phyloP scores from a whole-genome alignment of 768 basidiomycete genomes.

The Psilocybe azurescens region DNA sequence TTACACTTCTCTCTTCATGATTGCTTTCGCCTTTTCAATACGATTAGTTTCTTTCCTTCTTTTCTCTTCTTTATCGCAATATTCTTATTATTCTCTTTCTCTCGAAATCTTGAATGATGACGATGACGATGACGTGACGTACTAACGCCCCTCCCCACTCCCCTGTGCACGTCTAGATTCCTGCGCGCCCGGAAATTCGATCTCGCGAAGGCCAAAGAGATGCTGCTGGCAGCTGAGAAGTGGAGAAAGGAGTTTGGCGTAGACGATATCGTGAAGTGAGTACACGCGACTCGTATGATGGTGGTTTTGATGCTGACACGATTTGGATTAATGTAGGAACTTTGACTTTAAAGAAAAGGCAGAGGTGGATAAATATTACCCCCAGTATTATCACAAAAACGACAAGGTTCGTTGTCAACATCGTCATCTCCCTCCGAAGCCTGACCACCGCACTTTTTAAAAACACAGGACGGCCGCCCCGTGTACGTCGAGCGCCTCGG shows the following conservation, averaged over 20 bases:
- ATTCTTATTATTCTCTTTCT: too few species aligned
- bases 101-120: too few species aligned
- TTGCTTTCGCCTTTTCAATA: too few species aligned
- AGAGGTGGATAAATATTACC: slow-evolving; percentile 91
- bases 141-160: background rate
- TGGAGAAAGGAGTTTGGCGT: slow-evolving; percentile 91
- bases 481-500: slow-evolving; percentile 95
- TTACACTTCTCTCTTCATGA: too few species aligned
- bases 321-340: slow-evolving; percentile 48
- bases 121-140: background rate
- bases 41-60: too few species aligned
- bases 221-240: slow-evolving; percentile 82
- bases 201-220: slow-evolving; percentile 76
- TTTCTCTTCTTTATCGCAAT: too few species aligned
- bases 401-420: slow-evolving; percentile 68
- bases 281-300: slow-evolving; percentile 3
- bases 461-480: slow-evolving; percentile 84
- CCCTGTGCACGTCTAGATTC: slow-evolving; percentile 61
- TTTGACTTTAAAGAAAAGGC: slow-evolving; percentile 87
- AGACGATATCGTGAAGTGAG: slow-evolving; percentile 73
- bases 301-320: slow-evolving; percentile 1
- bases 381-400: slow-evolving; percentile 94
- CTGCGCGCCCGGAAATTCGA: slow-evolving; percentile 95
- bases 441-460: too few species aligned
- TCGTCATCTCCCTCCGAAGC: too few species aligned